Evolutionary conservation across 2,329 filamentous ascomycete species (phyloP).

Genomic region (Alternaria burnsii): DNA sequence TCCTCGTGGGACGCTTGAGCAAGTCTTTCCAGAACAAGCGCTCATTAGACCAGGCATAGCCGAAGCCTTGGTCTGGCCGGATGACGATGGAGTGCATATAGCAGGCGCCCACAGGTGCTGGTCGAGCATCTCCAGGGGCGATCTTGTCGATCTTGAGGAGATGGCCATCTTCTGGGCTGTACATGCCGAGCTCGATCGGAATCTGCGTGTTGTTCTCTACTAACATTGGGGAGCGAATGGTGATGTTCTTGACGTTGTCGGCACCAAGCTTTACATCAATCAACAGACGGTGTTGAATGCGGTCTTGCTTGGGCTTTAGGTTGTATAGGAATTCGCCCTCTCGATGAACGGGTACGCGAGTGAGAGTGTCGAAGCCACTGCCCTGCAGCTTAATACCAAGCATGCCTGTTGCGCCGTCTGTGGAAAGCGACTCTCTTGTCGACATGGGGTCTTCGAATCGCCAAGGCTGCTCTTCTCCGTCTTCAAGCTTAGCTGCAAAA

Average conservation of each 20-base stretch:
- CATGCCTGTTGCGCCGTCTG: slow-evolving; percentile 80
- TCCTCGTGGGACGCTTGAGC: slow-evolving; percentile 82
- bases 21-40: slow-evolving; percentile 92
- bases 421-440: slow-evolving; percentile 89
- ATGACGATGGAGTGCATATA: slow-evolving; percentile 89
- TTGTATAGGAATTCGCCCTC: slow-evolving; percentile 94
- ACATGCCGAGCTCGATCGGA: slow-evolving; percentile 91
- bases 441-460: slow-evolving; percentile 96
- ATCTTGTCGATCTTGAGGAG: slow-evolving; percentile 98
- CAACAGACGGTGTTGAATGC: slow-evolving; percentile 85
- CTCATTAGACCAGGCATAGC: slow-evolving; percentile 93
- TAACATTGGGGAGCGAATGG: slow-evolving; percentile 86
- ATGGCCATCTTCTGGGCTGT: slow-evolving; percentile 84
- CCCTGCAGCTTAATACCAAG: slow-evolving; percentile 88
- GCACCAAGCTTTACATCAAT: slow-evolving; percentile 90
- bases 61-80: slow-evolving; percentile 93
- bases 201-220: slow-evolving; percentile 98
- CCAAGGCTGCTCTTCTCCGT: slow-evolving; percentile 93
- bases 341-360: slow-evolving; percentile 87
- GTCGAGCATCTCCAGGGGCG: slow-evolving; percentile 85
- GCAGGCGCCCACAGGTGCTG: slow-evolving; percentile 89
- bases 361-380: slow-evolving; percentile 91
- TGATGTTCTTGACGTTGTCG: slow-evolving; percentile 98
- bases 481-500: slow-evolving; percentile 79
- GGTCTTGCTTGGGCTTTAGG: slow-evolving; percentile 84